Conservation (phyloP, 73 alveolate genomes). For the Tetrahymena elliotti region DNA sequence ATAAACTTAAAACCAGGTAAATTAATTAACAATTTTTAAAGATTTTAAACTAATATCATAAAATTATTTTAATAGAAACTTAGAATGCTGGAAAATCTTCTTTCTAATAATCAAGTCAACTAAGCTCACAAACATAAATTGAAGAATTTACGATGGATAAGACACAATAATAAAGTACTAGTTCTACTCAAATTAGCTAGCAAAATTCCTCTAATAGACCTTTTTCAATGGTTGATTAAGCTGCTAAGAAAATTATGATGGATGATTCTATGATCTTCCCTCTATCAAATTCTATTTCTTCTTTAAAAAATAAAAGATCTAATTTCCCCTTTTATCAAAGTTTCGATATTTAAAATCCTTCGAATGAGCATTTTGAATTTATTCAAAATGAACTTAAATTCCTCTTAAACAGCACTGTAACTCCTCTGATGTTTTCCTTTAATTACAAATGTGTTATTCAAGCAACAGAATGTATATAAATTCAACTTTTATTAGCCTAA, state of each 20-base stretch:
- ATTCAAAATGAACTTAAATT: background rate
- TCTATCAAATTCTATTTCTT: background rate
- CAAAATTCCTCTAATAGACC: background rate
- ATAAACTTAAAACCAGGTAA: background rate
- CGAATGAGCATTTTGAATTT: background rate
- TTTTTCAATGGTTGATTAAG: background rate
- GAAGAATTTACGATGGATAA: background rate
- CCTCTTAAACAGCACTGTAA: background rate
- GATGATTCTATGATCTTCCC: background rate
- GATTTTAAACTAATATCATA: too few relatives aligned
- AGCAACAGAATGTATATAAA: background rate
- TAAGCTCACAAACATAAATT: background rate
- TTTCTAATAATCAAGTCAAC: background rate
- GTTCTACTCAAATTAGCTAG: background rate
- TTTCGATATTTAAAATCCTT: background rate
- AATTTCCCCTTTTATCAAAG: background rate
- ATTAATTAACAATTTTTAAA: too few relatives aligned
- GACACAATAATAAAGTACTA: background rate
- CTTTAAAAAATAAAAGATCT: background rate
- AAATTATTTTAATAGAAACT: background rate
- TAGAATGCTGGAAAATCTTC: background rate
- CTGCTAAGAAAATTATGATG: background rate
- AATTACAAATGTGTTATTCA: background rate
- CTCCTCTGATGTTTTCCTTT: background rate
- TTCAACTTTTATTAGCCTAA: background rate